phyloP scores from a whole-genome alignment of 148 eudicot species.

The Amaranthus hypochondriacus region DNA sequence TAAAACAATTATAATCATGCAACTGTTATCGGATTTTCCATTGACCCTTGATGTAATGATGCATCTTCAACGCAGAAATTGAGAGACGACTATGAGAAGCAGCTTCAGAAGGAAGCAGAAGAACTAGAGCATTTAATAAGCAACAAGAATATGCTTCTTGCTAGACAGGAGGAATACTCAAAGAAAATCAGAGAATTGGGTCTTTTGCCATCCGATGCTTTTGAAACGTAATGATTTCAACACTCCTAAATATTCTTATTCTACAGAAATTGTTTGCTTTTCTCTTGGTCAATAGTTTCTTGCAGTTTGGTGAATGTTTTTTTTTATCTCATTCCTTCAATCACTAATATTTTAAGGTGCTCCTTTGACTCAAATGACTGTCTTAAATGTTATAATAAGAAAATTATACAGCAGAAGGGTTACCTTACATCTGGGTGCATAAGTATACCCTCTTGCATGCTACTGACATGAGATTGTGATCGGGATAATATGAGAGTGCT shows the following conservation, averaged over 20 bases:
- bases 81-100: slow-evolving; percentile 65
- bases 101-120: slow-evolving; percentile 81
- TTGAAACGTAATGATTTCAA: slow-evolving; percentile 59
- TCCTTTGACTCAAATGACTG: slow-evolving; percentile 2
- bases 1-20: slow-evolving; percentile 5
- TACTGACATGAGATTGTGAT: no score
- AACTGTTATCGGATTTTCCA: slow-evolving; percentile 9
- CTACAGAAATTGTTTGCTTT: neutral
- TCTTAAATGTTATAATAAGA: neutral
- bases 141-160: slow-evolving; percentile 67
- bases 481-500: neutral
- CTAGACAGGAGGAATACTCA: slow-evolving; percentile 89
- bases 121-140: slow-evolving; percentile 82
- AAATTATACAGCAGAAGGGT: neutral
- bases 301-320: slow-evolving; percentile 4
- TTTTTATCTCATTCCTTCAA: neutral
- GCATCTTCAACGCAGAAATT: slow-evolving; percentile 44
- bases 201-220: slow-evolving; percentile 84
- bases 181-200: slow-evolving; percentile 97
- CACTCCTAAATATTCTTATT: neutral
- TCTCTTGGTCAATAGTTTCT: neutral
- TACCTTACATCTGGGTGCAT: no score
- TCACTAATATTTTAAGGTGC: neutral
- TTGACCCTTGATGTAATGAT: slow-evolving; percentile 15
- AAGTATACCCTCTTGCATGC: no score